Evolutionary conservation across 108 stramenopile genomes (phyloP), one percentile per base, ranked within the genome.

Genomic region (Discostella stelligeroides): DNA sequence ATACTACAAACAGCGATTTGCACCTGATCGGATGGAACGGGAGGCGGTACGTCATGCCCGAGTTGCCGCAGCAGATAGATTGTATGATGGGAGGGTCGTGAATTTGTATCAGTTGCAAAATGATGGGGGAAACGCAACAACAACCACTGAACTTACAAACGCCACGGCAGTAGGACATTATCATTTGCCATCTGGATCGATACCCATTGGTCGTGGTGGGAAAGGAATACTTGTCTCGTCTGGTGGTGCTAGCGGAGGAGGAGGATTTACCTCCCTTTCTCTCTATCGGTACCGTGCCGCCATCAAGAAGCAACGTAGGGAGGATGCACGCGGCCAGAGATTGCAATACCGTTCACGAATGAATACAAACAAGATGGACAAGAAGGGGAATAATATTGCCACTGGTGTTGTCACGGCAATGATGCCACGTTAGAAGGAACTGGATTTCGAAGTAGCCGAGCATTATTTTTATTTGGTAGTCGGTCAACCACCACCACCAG

Each of bases 1-100:
- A 45, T 96, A 93, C 65, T 96, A 96, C 86, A 85, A 88, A 34
- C 95, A 96, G 63, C 73, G 85, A 48, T 84, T 87, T 65, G 80
- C 86, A 0, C 84, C 86, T 1, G 63, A 70, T 56, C 30, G 63
- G 15, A 60, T 70, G 17, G 63, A 79, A 14, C 49, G 77, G 49
- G 75, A 82, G 21, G 84, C 92, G 1, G 86, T 93, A 17, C 60
- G 82, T 23, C 88, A 89, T 10, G 95, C 92, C 2, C 72, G 86
- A 24, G 57, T 63, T 10, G 94, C 91, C 9, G 86, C 88, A 21
- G 89, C 89, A 17, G 94, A 95, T 73, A 73, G 94, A 21, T 38
- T 92, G 64, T 88, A 88, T 61, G 63, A 72, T 21, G 91, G 91
- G 27, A 81, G 82, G 15, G 89, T 95, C 15, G 65, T 86, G 45